These are phyloP conservation scores for Trichosporon faecale DNA, from an alignment of 1,284 basidiomycete species.

Conservation along the genomic window DNA sequence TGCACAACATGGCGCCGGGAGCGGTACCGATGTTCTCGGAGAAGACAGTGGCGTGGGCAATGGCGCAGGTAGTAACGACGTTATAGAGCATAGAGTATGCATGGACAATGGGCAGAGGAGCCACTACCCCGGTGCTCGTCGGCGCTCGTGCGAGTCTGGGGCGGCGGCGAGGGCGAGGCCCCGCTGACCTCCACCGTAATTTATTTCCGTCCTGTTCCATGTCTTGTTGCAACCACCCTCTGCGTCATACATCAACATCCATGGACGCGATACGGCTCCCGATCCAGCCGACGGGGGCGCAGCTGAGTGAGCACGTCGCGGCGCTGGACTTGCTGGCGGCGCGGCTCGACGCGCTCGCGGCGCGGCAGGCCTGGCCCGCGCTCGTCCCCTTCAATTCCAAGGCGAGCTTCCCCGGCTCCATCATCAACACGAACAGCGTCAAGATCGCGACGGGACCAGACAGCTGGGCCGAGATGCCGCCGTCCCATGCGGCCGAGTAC, in stretches of 20 bases:
- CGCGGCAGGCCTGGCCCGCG: slow-evolving; percentile 31
- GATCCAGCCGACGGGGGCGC: slow-evolving; percentile 28
- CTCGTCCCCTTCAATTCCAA: slow-evolving; percentile 39
- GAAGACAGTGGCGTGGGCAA: slow-evolving; percentile 47
- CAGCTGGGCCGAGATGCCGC: slow-evolving; percentile 46
- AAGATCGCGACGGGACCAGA: slow-evolving; percentile 37
- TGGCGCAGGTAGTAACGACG: slow-evolving; percentile 29
- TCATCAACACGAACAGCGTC: slow-evolving; percentile 39
- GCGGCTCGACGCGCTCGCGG: slow-evolving; percentile 26
- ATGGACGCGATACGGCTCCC: slow-evolving; percentile 26
- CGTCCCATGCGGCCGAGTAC: slow-evolving; percentile 38
- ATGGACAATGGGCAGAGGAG: not conserved
- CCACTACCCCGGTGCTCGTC: not conserved
- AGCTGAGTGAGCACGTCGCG: slow-evolving; percentile 32
- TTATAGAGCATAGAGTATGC: not conserved
- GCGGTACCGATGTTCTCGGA: slow-evolving; percentile 38
- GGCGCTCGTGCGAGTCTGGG: not conserved
- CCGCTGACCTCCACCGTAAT: slow-evolving; percentile 1
- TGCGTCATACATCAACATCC: not conserved
- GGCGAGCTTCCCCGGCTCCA: slow-evolving; percentile 36
- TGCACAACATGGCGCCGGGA: slow-evolving; percentile 26
- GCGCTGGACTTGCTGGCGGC: slow-evolving; percentile 37
- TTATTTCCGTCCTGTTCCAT: not conserved
- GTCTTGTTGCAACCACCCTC: not conserved
- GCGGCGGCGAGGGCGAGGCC: not conserved